Evolutionary conservation across 768 basidiomycete genomes (phyloP), one percentile per base, ranked within the genome.

Genomic region (Agaricus sinodeliciosus): DNA sequence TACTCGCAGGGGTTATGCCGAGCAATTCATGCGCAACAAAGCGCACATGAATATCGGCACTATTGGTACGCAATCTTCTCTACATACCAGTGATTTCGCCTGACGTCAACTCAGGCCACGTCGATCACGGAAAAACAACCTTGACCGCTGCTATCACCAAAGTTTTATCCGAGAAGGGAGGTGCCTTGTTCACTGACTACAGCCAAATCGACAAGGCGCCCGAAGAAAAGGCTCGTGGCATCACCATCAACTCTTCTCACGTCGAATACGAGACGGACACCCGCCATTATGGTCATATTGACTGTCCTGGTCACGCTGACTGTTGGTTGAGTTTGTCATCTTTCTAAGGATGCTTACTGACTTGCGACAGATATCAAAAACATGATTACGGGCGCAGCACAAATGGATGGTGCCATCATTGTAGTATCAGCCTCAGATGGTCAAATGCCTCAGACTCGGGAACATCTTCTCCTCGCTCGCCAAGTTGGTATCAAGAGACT

Each of bases 391-490:
- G 94, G 94, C 68, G 94, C 94, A 51, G 94, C 95, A 31, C 94
- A 96, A 66, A 95, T 98, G 87, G 94, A 98, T 61, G 90, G 90
- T 58, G 89, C 87, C 59, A 93, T 93, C 62, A 92, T 93, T 62
- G 90, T 98, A 59, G 96, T 99, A 27, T 96, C 96, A 46, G 96
- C 96, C 27, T 95, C 92, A 9, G 96, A 99, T 66, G 96, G 96
- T 60, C 94, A 97, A 72, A 99, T 99, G 96, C 96, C 95, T 50
- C 95, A 98, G 70, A 99, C 96, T 46, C 86, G 94, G 62, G 96
- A 99, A 76, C 96, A 99, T 72, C 72, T 99, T 57, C 86, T 99
- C 49, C 84, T 99, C 44, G 95, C 95, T 61, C 90, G 93, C 64
- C 96, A 99, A 74, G 94, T 98, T 58, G 96, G 96, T 59, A 88